Evolutionary conservation across 202 grass and related monocot species (phyloP), one percentile per base, ranked within the genome.

Genomic region (Miscanthus sacchariflorus): DNA sequence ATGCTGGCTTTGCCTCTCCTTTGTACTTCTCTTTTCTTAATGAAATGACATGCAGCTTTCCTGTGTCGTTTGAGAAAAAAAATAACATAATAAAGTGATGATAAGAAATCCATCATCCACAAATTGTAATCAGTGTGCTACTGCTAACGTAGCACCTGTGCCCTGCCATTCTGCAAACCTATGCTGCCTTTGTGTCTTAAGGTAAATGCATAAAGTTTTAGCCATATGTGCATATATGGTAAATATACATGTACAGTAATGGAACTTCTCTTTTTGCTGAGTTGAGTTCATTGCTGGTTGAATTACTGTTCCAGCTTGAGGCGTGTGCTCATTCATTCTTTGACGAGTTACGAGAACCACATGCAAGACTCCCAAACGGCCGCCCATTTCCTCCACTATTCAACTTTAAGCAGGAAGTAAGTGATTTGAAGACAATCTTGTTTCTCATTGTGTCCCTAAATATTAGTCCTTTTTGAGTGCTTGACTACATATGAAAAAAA

Each of bases 351-450:
- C 84, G 84, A 58, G 84, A 83, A 72, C 84, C 84, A 12, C 66
- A 90, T 74, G 89, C 84, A 79, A 77, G 84, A 42, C 75, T 90
- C 43, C 89, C 84, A 10, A 90, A 90, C 6, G 79, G 89, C 12
- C 89, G 84, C 21, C 73, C 89, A 73, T 86, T 90, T 68, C 89
- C 89, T 36, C 84, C 79, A 42, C 5, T 90, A 30, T 90, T 90
- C 84, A 83, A 90, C 49, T 90, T 90, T 63, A 90, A 90, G 35
- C 84, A 90, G 5, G 89, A 83, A 71, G 88, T 90, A 90, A 86
- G 84, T 65, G n/a, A 40, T 70, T 67, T 73, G 0, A 89, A 88
- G 88, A 21, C 27, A 82, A 27, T 81, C 18, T 17, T 44, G 21
- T 59, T 68, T 46, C 9, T 46, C 18, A 49, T 74, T 81, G 23